Base-by-base conservation (phyloP, 1,284 basidiomycete species). In the Ustilago cynodontis region DNA sequence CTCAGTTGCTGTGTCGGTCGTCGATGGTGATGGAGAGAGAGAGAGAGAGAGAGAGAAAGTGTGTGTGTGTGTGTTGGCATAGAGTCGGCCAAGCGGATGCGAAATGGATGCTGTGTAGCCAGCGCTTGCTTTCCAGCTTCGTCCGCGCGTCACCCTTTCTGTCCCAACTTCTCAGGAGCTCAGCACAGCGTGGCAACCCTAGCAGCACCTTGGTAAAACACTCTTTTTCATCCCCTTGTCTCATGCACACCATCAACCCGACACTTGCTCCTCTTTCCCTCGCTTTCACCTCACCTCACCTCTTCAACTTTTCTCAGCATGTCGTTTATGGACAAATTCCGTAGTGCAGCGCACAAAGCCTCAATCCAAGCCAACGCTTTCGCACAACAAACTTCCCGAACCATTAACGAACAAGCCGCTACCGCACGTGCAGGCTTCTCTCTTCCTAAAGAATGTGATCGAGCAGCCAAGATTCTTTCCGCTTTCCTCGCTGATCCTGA, bases 401-500 rank as follows among this genome's bases (percentile, higher is more conserved):
- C 82, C 35, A 56, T 84, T 45, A 71, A 69, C 39, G 73, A 84
- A 35, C 80, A 82, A 50, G 82, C 80, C 3, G 71, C 77, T 14
- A 54, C 79, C 28, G 83, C 83, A 2, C 72, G 80, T 11, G 78
- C 80, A 31, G 84, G 84, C 2, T 86, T 86, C 64, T 81, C 77
- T 35, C 58, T 86, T 18, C 83, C 83, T 14, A 82, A 83, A 41
- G 84, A 86, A 71, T 86, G 84, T 71, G 78, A 94, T 81, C 95
- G 94, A 85, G 94, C 95, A 0, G 94, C 95, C 28, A 93, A 92
- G 86, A 97, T 95, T 77, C 88, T 98, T 41, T 91, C 91, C 78
- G 91, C 91, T 78, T 98, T 98, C 89, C 89, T 98, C 16, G 96
- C 96, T 71, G 92, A 98, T 86, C 95, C 96, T 14, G 89, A 90